phyloP scores from a whole-genome alignment of 257 asterid genomes.

The Sherardia arvensis region DNA sequence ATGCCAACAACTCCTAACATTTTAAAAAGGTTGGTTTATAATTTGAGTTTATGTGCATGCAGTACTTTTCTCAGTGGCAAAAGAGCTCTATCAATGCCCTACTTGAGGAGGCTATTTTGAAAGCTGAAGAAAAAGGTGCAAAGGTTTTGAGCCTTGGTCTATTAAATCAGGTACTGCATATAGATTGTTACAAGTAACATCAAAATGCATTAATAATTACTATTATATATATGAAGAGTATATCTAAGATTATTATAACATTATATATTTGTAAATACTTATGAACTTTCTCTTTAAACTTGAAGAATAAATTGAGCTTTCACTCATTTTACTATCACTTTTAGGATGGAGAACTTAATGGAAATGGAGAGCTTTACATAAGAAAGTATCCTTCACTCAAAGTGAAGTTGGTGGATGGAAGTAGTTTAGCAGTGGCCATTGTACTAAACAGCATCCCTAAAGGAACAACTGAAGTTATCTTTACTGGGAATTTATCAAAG shows the following conservation, averaged over 20 bases:
- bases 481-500: conserved; percentile 21
- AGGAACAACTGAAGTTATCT: conserved; percentile 23
- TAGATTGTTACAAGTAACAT: not conserved
- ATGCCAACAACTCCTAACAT: not conserved
- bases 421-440: conserved; percentile 28
- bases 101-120: conserved; percentile 59
- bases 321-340: too few relatives aligned
- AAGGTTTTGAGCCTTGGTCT: conserved; percentile 71
- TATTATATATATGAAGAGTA: too few relatives aligned
- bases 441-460: conserved; percentile 30
- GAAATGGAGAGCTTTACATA: conserved; percentile 24
- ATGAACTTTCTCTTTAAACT: too few relatives aligned
- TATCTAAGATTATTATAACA: too few relatives aligned
- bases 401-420: conserved; percentile 34
- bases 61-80: conserved; percentile 56
- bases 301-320: not conserved
- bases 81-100: conserved; percentile 34
- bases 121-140: conserved; percentile 53
- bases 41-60: not conserved
- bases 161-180: conserved; percentile 67
- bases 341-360: conserved; percentile 23
- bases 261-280: too few relatives aligned
- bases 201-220: too few relatives aligned
- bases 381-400: conserved; percentile 19
- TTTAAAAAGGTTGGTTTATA: not conserved